A percentile compares a stretch with the other conserved stretches of the same genome.
These are phyloP conservation scores for Yamadazyma jaroonii DNA, from an alignment of 1,139 yeast genomes.

Conservation along the genomic window DNA sequence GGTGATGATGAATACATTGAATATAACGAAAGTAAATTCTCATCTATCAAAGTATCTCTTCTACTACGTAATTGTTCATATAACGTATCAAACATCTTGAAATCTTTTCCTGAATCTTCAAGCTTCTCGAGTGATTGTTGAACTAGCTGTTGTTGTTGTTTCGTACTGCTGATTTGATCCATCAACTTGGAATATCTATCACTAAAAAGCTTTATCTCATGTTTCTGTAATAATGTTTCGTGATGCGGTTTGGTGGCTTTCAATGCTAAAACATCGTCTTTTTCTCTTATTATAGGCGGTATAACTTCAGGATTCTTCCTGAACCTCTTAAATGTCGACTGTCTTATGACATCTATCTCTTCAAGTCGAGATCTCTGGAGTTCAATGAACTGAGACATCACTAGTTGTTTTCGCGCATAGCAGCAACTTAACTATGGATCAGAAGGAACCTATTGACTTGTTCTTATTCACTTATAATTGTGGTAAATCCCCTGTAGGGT, in stretches of 20 bases:
- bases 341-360: conserved; percentile 35
- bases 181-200: conserved; percentile 36
- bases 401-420: conserved; percentile 2
- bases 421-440: conserved; percentile 2
- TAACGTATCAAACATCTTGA: conserved; percentile 43
- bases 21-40: conserved; percentile 27
- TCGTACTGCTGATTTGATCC: conserved; percentile 3
- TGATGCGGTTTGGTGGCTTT: conserved; percentile 35
- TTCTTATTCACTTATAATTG: conserved; percentile 41
- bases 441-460: conserved; percentile 10
- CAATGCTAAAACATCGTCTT: conserved; percentile 12
- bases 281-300: conserved; percentile 10
- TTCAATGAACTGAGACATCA: conserved; percentile 34
- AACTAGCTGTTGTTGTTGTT: conserved; percentile 4
- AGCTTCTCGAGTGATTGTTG: conserved; percentile 21
- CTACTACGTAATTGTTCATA: conserved; percentile 18
- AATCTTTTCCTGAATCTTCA: conserved; percentile 25
- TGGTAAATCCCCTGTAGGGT: conserved; percentile 27
- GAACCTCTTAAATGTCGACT: conserved; percentile 29
- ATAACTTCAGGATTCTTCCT: conserved; percentile 25
- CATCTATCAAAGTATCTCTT: conserved; percentile 5
- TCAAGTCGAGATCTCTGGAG: conserved; percentile 35
- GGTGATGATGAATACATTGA: conserved; percentile 35
- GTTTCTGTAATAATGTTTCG: conserved; percentile 59
- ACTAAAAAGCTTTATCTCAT: conserved; percentile 59